Base-by-base conservation (phyloP, 1,139 yeast species). In the Kodamaea ohmeri region DNA sequence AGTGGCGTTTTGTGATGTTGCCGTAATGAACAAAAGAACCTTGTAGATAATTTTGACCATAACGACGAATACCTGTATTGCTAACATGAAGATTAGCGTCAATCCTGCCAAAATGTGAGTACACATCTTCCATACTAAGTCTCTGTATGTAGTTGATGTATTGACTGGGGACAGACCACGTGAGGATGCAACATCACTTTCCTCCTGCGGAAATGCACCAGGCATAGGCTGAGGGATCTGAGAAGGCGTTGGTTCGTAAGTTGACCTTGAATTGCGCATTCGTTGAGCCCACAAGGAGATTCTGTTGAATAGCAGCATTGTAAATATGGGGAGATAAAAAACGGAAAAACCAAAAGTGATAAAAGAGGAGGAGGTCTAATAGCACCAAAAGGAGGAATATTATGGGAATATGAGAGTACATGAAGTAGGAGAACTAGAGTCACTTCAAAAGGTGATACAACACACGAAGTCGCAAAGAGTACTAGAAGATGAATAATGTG, bases 1-100 rank as follows among this genome's bases (percentile, higher is more conserved):
- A 9, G 18, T 22, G 12, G 19, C 32, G 15, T 11, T 27, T 32
- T 14, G 35, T 21, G 34, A 14, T 3, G 34, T 3, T 4, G 26
- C 15, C 8, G 19, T 15, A 19, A 9, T 5, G 18, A 21, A 14
- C 13, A 19, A 14, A 3, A 31, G 5, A 13, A 31, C 4, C 13
- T 21, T 20, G 22, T 31, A 31, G 6, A 32, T 24, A 9, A 31
- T 31, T 27, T 30, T 36, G 19, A 27, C 22, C 4, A 60, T 28
- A 12, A 62, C 36, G 6, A 64, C 52, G 1, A 67, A 21, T 1
- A 71, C 70, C 42, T 60, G 60, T 21, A 65, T 46, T 6, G 65
- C 29, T 2, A 65, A 8, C 29, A 48, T 21, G 15, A 34, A 32
- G 1, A 24, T 13, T 5, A 36, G 8, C 22, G 25, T 12, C 28